phyloP scores from a whole-genome alignment of 2,329 filamentous ascomycete species.

The Claviceps capensis region DNA sequence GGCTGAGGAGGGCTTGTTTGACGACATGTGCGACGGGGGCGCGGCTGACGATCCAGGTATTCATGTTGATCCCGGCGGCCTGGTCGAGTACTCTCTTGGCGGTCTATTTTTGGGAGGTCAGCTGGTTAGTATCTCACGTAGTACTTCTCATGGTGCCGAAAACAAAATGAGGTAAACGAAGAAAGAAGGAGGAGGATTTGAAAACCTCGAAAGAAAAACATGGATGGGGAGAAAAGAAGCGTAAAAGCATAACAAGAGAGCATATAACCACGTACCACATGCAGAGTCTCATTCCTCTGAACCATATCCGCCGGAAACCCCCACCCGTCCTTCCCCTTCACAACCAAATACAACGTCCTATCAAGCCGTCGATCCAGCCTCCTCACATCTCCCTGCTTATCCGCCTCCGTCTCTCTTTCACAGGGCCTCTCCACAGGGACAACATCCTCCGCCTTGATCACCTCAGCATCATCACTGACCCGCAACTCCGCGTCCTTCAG shows the following conservation, averaged over 20 bases:
- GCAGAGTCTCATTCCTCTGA: conserved; percentile 58
- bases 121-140: not conserved
- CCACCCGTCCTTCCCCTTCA: conserved; percentile 67
- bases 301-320: conserved; percentile 66
- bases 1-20: conserved; percentile 33
- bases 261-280: conserved; percentile 48
- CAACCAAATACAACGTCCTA: conserved; percentile 75
- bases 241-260: not conserved
- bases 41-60: conserved; percentile 92
- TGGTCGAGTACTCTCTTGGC: conserved; percentile 66
- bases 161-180: not conserved
- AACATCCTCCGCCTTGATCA: conserved; percentile 42
- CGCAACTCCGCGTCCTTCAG: conserved; percentile 60
- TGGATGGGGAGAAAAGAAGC: not conserved
- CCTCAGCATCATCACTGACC: conserved; percentile 46
- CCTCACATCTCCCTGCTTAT: conserved; percentile 56
- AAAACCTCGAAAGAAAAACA: not conserved
- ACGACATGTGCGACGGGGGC: conserved; percentile 74
- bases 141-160: not conserved
- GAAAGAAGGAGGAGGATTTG: not conserved
- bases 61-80: conserved; percentile 86
- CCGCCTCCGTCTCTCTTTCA: conserved; percentile 63
- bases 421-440: conserved; percentile 57
- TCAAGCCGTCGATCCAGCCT: conserved; percentile 71
- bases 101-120: conserved; percentile 29